phyloP scores from a whole-genome alignment of 345 rosid species.

The Lepidium africanum region DNA sequence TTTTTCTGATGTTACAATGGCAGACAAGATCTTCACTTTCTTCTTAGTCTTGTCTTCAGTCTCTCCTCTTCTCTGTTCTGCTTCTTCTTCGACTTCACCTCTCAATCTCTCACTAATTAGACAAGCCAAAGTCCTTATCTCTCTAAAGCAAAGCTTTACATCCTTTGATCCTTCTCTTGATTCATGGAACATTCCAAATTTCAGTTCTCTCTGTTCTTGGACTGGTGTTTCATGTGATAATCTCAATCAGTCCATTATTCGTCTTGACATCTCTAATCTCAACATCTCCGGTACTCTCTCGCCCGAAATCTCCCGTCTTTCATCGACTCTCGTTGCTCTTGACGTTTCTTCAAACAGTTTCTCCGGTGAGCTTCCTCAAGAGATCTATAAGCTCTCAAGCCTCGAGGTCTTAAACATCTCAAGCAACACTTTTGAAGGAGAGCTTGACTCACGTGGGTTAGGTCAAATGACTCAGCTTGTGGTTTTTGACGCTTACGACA shows the following conservation, averaged over 20 bases:
- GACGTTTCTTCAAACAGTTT: constrained; percentile 42
- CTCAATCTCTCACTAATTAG: constrained; percentile 32
- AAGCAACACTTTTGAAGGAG: constrained; percentile 55
- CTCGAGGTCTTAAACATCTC: constrained; percentile 74
- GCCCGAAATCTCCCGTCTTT: constrained; percentile 37
- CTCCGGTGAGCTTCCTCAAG: constrained; percentile 41
- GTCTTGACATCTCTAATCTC: constrained; percentile 44
- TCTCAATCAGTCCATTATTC: constrained; percentile 35
- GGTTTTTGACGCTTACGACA: constrained; percentile 68
- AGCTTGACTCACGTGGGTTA: constrained; percentile 42
- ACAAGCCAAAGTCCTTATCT: constrained; percentile 52
- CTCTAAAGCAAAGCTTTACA: constrained; percentile 41
- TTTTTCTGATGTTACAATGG: constrained; percentile 21
- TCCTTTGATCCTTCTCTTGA: constrained; percentile 41
- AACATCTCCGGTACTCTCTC: constrained; percentile 57
- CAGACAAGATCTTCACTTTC: constrained; percentile 29
- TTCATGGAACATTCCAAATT: constrained; percentile 45
- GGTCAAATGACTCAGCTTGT: constrained; percentile 40
- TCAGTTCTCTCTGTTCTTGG: constrained; percentile 48
- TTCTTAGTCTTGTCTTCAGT: constrained; percentile 26
- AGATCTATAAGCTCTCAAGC: constrained; percentile 27
- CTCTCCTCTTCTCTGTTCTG: constrained; percentile 21
- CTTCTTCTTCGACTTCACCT: constrained; percentile 19
- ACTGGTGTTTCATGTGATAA: constrained; percentile 41
- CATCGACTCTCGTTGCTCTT: constrained; percentile 31